Base-by-base conservation (phyloP, 768 basidiomycete species). In the Gloeophyllum trabeum region DNA sequence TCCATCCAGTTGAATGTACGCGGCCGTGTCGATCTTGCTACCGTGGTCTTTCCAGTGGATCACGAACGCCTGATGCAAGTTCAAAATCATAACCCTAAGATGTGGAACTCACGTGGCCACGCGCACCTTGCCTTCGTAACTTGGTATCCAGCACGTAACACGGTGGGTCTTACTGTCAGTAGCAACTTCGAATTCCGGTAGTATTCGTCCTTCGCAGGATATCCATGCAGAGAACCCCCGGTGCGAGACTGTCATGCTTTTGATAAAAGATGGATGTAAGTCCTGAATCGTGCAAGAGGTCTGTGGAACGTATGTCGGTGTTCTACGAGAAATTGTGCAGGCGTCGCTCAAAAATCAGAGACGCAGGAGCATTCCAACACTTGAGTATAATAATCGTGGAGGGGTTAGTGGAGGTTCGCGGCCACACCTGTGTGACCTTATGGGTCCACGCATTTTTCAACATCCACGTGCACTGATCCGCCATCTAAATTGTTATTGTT, bases 201-300 rank as follows among this genome's bases (percentile, higher is more conserved):
- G 51, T 7, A 57, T 52, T 43, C 63, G 48, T 4, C 69, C 73
- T 24, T 74, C 69, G 30, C 66, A 70, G 25, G 64, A 62, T 41
- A 86, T 76, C 76, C 82, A 85, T 19, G 81, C 80, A 12, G 78
- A 78, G 58, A 82, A 83, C 4, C 69, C 75, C 14, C 71, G 69
- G 55, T 73, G 70, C 0, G 66, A 66, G 45, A 79, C 66, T 71
- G 28, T 32, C 28, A 32, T 32, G 10, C 28, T 10, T 10, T 32
- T 32, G n/a, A n/a, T n/a, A n/a, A n/a, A n/a, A n/a, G n/a, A n/a
- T n/a, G n/a, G n/a, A n/a, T n/a, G n/a, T n/a, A n/a, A n/a, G n/a
- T n/a, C n/a, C n/a, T n/a, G n/a, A n/a, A n/a, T n/a, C n/a, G n/a
- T n/a, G n/a, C n/a, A n/a, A n/a, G n/a, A n/a, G n/a, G n/a, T n/a